Conservation (phyloP, 2,329 filamentous ascomycete species). For the Tolypocladium inflatum region DNA sequence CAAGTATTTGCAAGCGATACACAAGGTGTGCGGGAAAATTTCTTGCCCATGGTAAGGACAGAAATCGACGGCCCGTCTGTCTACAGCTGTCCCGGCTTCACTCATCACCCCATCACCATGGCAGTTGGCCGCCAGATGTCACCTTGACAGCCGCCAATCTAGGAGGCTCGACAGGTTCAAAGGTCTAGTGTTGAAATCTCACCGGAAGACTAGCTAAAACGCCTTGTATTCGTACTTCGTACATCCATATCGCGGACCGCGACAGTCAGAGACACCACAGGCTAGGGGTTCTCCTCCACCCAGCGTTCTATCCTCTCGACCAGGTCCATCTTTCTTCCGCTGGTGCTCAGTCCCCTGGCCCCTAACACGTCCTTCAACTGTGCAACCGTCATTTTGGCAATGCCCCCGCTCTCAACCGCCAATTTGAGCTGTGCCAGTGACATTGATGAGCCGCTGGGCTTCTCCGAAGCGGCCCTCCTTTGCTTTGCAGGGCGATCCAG, state of each 20-base stretch:
- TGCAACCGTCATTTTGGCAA: constrained; percentile 45
- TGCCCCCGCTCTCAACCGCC: constrained; percentile 32
- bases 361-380: constrained; percentile 41
- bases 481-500: constrained; percentile 36
- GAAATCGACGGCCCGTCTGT: no score
- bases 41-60: no score
- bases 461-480: constrained; percentile 23
- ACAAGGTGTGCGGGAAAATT: background rate
- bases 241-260: background rate
- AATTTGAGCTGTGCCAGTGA: constrained; percentile 37
- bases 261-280: background rate
- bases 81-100: background rate
- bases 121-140: background rate
- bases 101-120: background rate
- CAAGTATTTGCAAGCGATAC: background rate
- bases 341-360: constrained; percentile 35
- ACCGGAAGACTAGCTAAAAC: background rate
- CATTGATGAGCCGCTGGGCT: constrained; percentile 23
- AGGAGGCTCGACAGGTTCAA: background rate
- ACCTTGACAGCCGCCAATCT: no score
- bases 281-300: constrained; percentile 34
- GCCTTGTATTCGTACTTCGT: background rate
- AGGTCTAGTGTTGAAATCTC: no score
- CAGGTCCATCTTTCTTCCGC: constrained; percentile 44
- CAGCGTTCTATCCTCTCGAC: constrained; percentile 47